Conservation (phyloP, 2,329 filamentous ascomycete genomes). For the Sclerotinia borealis region DNA sequence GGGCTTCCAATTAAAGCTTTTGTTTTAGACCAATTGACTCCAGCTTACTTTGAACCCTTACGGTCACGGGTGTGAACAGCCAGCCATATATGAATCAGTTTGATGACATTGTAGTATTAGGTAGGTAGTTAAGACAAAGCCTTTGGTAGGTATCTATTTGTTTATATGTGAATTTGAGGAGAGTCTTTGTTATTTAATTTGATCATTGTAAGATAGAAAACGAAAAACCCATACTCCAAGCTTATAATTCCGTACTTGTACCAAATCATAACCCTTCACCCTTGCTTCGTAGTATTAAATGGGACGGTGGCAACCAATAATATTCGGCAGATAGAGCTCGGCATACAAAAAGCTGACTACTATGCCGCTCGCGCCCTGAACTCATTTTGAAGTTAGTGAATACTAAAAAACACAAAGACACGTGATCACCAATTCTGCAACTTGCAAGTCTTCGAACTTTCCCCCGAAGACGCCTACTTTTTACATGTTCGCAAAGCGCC, state of each 20-base stretch:
- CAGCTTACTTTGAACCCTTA: neutral
- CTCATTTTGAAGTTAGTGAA: too few relatives aligned
- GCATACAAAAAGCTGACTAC: neutral
- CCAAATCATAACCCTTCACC: too few relatives aligned
- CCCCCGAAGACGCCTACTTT: neutral
- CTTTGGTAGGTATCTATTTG: too few relatives aligned
- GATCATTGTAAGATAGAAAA: too few relatives aligned
- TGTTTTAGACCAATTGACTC: neutral
- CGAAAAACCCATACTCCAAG: too few relatives aligned
- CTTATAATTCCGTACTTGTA: too few relatives aligned
- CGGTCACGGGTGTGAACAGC: neutral
- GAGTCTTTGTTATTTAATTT: too few relatives aligned
- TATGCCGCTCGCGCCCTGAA: neutral
- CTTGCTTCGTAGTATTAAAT: neutral
- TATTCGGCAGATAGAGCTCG: neutral
- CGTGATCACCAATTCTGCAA: neutral
- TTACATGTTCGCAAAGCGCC: conserved; percentile 24
- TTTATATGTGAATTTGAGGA: too few relatives aligned
- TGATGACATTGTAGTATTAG: too few relatives aligned
- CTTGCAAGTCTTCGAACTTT: neutral
- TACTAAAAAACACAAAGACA: too few relatives aligned
- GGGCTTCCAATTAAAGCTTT: neutral
- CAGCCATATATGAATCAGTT: too few relatives aligned
- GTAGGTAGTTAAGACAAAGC: too few relatives aligned
- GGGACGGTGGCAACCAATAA: neutral